Evolutionary conservation across 768 basidiomycete species (phyloP), one percentile per base, ranked within the genome.

Genomic region (Amanita thiersii): DNA sequence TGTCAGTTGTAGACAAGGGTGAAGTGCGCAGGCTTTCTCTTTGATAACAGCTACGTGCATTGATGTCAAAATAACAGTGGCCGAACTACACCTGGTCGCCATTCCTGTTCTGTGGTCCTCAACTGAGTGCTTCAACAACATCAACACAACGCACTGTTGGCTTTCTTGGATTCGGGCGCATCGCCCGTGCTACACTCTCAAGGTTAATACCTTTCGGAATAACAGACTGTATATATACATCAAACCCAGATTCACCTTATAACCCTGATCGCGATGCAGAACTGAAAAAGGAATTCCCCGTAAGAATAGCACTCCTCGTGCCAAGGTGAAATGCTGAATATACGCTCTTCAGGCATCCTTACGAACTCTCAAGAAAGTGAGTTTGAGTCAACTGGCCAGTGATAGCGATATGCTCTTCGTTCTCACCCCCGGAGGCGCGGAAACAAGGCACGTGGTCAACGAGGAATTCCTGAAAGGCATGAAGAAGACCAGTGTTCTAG

Each of bases 91-190:
- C 68, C 15, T 98, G 92, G 86, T 63, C 78, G 0, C 94, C 93
- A 0, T 92, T 90, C 60, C 63, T 69, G 9, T 76, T 93, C 50
- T 90, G 87, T 50, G 93, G 94, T 0, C 85, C 78, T 1, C 88
- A 91, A 55, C 62, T 87, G 14, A 80, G 82, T 60, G 61, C 79
- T 0, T 69, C 71, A 1, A 43, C 54, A 1, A 51, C 65, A 11
- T 65, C 73, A 5, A 70, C 70, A 2, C 70, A 56, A 5, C 77
- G 81, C 31, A 93, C 81, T 1, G 77, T 81, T 2, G 92, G 90
- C 1, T 96, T 98, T 64, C 68, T 98, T 23, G 96, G 96, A 9
- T 97, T 98, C 51, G 94, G 94, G 4, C 79, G 94, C 18, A 98
- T 98, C 51, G 79, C 91, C 0, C 88, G 92, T 52, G 83, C 83